Evolutionary conservation across 2,329 filamentous ascomycete species (phyloP).

Genomic region (Colletotrichum filicis): DNA sequence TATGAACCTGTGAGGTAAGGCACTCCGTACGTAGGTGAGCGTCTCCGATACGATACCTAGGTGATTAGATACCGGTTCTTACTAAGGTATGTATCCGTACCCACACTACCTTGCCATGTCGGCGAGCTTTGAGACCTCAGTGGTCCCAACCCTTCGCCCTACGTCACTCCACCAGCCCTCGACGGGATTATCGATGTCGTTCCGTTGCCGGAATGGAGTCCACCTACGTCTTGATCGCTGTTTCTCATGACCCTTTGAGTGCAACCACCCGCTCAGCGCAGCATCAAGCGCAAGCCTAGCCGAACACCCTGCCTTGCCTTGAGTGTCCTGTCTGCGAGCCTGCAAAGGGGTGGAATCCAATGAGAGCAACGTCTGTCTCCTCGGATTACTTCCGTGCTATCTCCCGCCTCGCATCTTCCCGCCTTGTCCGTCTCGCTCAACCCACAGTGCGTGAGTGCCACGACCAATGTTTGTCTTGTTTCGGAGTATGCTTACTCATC

Average conservation of each 20-base stretch:
- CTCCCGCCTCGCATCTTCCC: not conserved
- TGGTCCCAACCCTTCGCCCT: not conserved
- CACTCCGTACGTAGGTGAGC: not conserved
- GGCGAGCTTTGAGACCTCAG: not conserved
- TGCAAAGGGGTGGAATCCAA: not conserved
- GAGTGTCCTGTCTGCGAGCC: too few relatives aligned
- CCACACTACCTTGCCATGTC: not conserved
- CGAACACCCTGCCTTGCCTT: too few relatives aligned
- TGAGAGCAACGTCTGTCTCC: not conserved
- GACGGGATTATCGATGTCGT: slow-evolving; percentile 23
- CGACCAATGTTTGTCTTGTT: not conserved
- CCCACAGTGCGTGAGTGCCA: not conserved
- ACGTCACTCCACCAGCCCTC: slow-evolving; percentile 25
- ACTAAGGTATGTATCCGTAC: too few relatives aligned
- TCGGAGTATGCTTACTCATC: slow-evolving; percentile 9
- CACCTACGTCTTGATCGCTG: slow-evolving; percentile 23
- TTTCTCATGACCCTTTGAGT: not conserved
- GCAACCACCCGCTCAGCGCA: not conserved
- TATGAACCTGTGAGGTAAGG: not conserved
- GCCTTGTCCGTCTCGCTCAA: not conserved
- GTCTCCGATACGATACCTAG: not conserved
- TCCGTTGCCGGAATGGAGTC: slow-evolving; percentile 9
- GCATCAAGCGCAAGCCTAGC: not conserved
- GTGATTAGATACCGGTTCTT: too few relatives aligned
- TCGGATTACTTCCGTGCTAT: not conserved